phyloP scores from a whole-genome alignment of 139 green algal species.

The Chlamydomonas sp. region DNA sequence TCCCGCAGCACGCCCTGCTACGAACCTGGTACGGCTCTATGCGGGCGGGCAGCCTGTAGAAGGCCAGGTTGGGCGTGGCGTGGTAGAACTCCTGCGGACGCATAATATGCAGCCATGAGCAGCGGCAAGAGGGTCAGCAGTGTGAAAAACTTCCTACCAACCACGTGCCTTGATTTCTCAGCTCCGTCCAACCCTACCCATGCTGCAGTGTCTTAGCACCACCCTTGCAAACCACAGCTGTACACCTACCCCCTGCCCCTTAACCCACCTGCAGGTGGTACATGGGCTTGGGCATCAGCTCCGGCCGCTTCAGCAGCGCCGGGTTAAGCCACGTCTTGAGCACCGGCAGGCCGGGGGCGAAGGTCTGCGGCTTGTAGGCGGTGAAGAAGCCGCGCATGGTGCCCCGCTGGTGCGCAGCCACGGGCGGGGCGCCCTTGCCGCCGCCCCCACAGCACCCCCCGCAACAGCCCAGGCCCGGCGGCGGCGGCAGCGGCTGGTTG shows the following conservation, averaged over 20 bases:
- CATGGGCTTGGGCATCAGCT: neutral
- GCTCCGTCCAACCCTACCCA: no score
- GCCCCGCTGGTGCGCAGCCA: neutral
- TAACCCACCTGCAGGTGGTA: neutral
- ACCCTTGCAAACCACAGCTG: neutral
- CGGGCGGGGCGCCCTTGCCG: neutral
- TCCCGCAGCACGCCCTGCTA: no score
- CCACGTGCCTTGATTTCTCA: no score
- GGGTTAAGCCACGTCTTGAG: constrained; percentile 1
- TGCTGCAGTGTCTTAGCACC: neutral
- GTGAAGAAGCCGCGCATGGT: constrained; percentile 6
- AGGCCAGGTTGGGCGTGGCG: neutral
- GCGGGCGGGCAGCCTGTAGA: neutral
- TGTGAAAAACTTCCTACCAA: no score
- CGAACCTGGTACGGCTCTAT: neutral
- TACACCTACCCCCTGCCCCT: no score
- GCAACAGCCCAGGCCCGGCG: neutral
- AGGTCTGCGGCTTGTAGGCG: neutral
- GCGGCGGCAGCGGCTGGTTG: neutral
- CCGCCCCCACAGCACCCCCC: neutral
- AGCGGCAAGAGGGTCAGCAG: no score
- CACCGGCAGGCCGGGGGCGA: neutral
- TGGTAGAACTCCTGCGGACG: neutral
- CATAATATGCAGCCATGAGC: no score
- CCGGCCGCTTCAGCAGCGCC: neutral